A percentile compares a stretch with the other conserved stretches of the same genome.
Evolutionary conservation across 768 basidiomycete genomes (phyloP).

Genomic region (Amanita molliuscula): DNA sequence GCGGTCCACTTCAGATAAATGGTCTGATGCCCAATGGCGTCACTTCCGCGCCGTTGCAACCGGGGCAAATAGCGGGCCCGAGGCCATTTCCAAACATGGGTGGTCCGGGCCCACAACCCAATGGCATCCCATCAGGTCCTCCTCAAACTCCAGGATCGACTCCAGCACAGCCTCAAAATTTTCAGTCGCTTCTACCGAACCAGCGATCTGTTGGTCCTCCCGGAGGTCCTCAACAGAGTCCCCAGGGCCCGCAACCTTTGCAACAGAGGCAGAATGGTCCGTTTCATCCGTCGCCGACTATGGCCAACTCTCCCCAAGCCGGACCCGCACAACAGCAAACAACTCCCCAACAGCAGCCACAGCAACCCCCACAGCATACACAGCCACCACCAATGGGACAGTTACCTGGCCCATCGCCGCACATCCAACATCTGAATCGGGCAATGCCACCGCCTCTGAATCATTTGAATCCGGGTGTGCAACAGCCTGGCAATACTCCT

Average conservation of each 20-base stretch:
- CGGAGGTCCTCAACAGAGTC: conserved; percentile 14
- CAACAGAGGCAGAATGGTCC: conserved; percentile 32
- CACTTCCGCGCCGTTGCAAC: conserved; percentile 14
- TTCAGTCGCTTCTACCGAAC: background rate
- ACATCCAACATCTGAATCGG: conserved; percentile 3
- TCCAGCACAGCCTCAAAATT: conserved; percentile 19
- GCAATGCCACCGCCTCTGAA: conserved; percentile 6
- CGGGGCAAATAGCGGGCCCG: conserved; percentile 7
- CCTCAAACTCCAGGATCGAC: conserved; percentile 18
- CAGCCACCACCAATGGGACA: conserved; percentile 14
- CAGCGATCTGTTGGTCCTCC: conserved; percentile 1
- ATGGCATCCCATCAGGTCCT: conserved; percentile 27
- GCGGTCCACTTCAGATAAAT: conserved; percentile 11
- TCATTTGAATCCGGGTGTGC: background rate
- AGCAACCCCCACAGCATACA: conserved; percentile 16
- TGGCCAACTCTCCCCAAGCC: conserved; percentile 51
- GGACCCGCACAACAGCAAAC: conserved; percentile 7
- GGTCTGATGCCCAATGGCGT: conserved; percentile 18
- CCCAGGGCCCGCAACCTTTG: conserved; percentile 14
- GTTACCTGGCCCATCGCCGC: conserved; percentile 1
- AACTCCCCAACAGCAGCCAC: conserved; percentile 22
- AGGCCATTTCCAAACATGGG: conserved; percentile 13
- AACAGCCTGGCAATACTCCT: conserved; percentile 5
- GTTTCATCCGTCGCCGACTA: conserved; percentile 51
- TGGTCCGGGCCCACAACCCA: conserved; percentile 28